Base-by-base conservation (phyloP, 306 rosid species). In the Corylus heterophylla region DNA sequence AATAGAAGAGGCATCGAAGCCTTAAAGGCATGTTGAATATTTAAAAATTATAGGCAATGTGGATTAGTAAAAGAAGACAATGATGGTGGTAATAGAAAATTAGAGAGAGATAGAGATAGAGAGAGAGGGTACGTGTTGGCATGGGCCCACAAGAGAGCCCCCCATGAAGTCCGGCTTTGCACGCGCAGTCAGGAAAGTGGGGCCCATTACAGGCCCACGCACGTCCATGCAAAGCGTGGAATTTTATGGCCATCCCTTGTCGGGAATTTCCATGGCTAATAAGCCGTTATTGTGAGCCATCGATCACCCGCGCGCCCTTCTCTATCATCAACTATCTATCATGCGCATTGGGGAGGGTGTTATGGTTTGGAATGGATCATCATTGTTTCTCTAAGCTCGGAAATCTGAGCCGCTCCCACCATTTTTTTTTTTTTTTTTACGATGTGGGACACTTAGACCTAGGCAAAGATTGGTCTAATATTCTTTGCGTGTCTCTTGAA, bases 121-220 rank as follows among this genome's bases (percentile, higher is more conserved):
- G 39, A 59, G 31, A 51, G 31, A 63, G 16, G 0, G 14, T 45
- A 70, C 20, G 58, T 48, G 74, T 7, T 11, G 37, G 18, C 47
- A 17, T 56, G 82, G 88, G 22, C 79, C 89, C 84, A 82, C 69
- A 45, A 31, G 82, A 76, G 89, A 85, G 80, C 86, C 87, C 87
- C 88, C 89, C 89, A 88, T 82, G 82, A 88, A 86, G 89, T 79
- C 85, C 91, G 89, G 89, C 91, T 76, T 83, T 81, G 91, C 91
- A 88, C 86, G 91, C 91, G 91, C 85, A 88, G 91, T 86, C 91
- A 86, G 91, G 85, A 20, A 68, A 47, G 69, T 39, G 85, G 87
- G 89, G 58, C 74, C 89, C 80, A 82, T 42, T 12, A 12, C 63
- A 59, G 55, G 63, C 79, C 82, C 83, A 81, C 87, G 87, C 91